Evolutionary conservation across 2,329 filamentous ascomycete genomes (phyloP), one percentile per base, ranked within the genome.

Genomic region (Beauveria pseudobassiana): DNA sequence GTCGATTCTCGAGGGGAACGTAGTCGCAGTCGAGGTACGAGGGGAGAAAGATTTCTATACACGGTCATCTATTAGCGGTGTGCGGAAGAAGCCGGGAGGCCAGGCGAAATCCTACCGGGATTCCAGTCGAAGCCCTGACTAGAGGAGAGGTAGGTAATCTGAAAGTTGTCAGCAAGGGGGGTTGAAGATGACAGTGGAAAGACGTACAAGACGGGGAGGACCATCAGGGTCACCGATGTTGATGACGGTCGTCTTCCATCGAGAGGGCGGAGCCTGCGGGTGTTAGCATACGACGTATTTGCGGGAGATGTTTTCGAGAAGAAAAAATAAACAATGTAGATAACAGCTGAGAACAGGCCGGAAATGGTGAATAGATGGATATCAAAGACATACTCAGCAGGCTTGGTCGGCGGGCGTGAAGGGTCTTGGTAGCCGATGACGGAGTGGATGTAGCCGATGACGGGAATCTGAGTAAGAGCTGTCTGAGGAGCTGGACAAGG

Each of bases 91-190:
- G 56, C 18, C 50, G 45, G 42, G 59, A 24, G 43, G 16, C n/a
- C 30, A 24, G 30, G 34, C 9, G 9, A 26, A 26, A 67, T 38
- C 75, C 58, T 76, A 88, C 86, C 87, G 73, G 89, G 89, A 73
- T 93, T 93, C 89, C 89, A 93, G 64, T 87, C 85, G 70, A 91
- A 93, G 62, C 89, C 89, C 75, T 93, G 89, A 69, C 86, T 89
- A 6, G 87, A 88, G 64, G 89, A 87, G 56, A 93, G 84, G 72
- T 91, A 93, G 24, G 88, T 90, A 65, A 93, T 91, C 88, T 91
- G 67, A 59, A 24, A 38, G 40, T 6, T 26, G 28, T 53, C 9
- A 62, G 59, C 18, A 40, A 51, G 10, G 0, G 3, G 2, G 16
- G 7, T 16, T 9, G 2, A 9, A 22, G 3, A 38, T 5, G 5